These are phyloP conservation scores for Kitagawia praeruptora DNA, from an alignment of 129 eudicot species.

Conservation along the genomic window DNA sequence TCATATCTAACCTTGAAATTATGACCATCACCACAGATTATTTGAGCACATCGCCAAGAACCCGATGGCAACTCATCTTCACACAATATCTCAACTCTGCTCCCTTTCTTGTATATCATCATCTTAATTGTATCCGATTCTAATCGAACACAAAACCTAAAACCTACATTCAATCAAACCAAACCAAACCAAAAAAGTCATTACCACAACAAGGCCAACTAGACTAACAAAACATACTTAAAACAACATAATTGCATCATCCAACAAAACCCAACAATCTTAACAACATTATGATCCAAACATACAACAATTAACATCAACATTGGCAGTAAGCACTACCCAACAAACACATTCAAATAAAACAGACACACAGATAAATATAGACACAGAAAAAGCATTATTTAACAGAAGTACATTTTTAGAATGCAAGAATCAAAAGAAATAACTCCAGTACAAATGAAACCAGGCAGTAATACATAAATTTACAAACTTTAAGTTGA, in stretches of 20 bases:
- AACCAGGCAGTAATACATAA: not conserved
- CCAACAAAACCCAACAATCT: not conserved
- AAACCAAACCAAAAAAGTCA: not conserved
- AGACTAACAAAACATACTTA: not conserved
- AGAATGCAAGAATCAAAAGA: not conserved
- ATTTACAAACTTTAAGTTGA: slow-evolving; percentile 7
- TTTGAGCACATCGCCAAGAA: slow-evolving; percentile 69
- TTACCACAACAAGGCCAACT: not conserved
- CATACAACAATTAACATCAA: not conserved
- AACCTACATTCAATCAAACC: not conserved
- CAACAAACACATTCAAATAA: not conserved
- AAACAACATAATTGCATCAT: not conserved
- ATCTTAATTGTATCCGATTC: slow-evolving; percentile 7
- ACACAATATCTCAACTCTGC: slow-evolving; percentile 59
- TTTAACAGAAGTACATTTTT: not conserved
- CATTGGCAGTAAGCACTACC: not conserved
- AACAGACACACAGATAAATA: not conserved
- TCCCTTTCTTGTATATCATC: slow-evolving; percentile 61
- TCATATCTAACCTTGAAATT: slow-evolving; percentile 46
- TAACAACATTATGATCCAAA: not conserved
- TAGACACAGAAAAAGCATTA: not conserved
- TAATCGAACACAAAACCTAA: not conserved
- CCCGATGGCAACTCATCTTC: slow-evolving; percentile 40
- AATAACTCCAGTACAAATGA: not conserved
- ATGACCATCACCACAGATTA: slow-evolving; percentile 35